Base-by-base conservation (phyloP, 2,329 filamentous ascomycete species). In the Chrysosporium keratinophilum region DNA sequence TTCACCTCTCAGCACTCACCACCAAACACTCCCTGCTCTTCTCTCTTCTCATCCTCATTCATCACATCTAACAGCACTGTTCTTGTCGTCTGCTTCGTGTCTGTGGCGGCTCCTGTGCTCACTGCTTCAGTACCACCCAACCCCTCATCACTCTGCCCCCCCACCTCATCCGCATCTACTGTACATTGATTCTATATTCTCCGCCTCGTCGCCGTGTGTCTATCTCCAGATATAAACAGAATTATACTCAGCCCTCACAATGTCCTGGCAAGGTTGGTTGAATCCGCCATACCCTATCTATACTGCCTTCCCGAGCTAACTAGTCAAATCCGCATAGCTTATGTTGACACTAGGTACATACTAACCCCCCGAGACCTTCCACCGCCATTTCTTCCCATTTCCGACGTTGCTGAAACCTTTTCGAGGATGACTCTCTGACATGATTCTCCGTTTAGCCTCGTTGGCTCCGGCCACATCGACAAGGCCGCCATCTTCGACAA, bases 401-500 rank as follows among this genome's bases (percentile, higher is more conserved):
- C 17, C 19, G 7, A 14, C 23, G 9, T 37, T 43, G 34, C 20
- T 15, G 10, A 28, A 28, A 37, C n/a, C 12, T 19, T 15, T 19
- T 14, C 23, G n/a, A n/a, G 12, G n/a, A 34, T 19, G 11, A 33
- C 31, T 1, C 41, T 17, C 19, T 28, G 4, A 41, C 1, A 28
- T 28, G 23, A 7, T 45, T 34, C n/a, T 23, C 44, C 33, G 11
- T 41, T 10, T 67, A 95, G 88, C 80, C 82, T 95, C 65, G 80
- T 94, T 66, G 84, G 78, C 74, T 83, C 79, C 64, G 83, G 83
- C 66, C 84, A 90, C 69, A 73, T 95, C 67, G 85, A 93, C 76
- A 84, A 88, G 76, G 89, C 80, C 64, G 86, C 87, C 67, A 89
- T 95, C 70, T 82, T 93, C 77, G 89, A 85, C 72, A 75, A 74